Evolutionary conservation across 441 rosid species (phyloP).

Genomic region (Flueggea neowawraea): DNA sequence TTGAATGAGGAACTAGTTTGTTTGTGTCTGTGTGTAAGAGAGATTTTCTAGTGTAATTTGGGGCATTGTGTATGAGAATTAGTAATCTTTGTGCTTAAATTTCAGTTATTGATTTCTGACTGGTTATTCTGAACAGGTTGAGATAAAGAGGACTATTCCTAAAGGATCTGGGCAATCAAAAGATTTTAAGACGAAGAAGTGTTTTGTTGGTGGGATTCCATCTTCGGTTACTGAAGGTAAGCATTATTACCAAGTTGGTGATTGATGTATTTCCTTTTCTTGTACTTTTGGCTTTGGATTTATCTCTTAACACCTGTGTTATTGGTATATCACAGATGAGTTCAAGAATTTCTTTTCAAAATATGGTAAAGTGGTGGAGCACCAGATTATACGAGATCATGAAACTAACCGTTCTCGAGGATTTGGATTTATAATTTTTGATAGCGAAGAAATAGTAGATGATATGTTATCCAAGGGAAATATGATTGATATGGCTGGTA

Average conservation of each 20-base stretch:
- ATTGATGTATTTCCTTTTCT: neutral
- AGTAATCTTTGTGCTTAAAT: too few species aligned
- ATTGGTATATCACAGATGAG: conserved; percentile 46
- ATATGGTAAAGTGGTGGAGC: conserved; percentile 66
- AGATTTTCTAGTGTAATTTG: neutral
- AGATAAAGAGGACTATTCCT: conserved; percentile 89
- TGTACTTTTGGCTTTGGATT: too few species aligned
- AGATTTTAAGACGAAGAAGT: conserved; percentile 85
- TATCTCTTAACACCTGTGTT: neutral
- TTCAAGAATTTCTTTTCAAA: conserved; percentile 70
- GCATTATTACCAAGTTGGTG: neutral
- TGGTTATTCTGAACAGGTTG: conserved; percentile 47
- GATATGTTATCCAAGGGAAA: conserved; percentile 77
- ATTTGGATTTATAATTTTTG: conserved; percentile 88
- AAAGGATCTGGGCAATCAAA: conserved; percentile 76
- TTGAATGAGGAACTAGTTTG: too few species aligned
- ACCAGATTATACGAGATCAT: conserved; percentile 88
- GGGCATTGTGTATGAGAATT: too few species aligned
- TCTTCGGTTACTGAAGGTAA: conserved; percentile 73
- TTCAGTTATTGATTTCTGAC: too few species aligned
- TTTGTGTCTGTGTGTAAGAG: neutral
- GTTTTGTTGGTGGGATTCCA: conserved; percentile 92
- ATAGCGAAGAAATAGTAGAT: conserved; percentile 83
- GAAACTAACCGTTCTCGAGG: conserved; percentile 83
- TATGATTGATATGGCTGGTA: conserved; percentile 91